Conservation (phyloP, 73 alveolate genomes). For the Urostyla sp. region DNA sequence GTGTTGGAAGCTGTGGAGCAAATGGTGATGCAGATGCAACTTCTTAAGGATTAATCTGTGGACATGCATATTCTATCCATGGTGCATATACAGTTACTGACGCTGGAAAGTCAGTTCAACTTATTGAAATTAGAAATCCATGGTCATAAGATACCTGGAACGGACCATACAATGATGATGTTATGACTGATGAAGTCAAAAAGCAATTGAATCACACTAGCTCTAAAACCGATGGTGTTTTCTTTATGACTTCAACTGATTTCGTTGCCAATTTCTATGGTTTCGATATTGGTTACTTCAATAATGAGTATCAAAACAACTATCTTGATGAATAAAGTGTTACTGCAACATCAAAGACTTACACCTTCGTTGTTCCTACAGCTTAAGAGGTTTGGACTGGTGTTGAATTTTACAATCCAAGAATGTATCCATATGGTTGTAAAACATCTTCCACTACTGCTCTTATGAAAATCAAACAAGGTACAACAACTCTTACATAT, state of each 20-base stretch:
- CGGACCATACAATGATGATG: background rate
- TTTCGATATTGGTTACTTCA: background rate
- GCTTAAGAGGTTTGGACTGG: background rate
- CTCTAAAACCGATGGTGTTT: background rate
- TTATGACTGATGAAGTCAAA: background rate
- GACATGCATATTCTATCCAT: slow-evolving; percentile 7
- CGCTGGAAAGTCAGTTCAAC: background rate
- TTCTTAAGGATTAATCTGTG: background rate
- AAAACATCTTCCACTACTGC: background rate
- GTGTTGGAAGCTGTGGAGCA: background rate
- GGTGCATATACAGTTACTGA: background rate
- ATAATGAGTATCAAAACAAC: background rate
- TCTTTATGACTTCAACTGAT: background rate
- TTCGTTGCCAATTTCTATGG: background rate
- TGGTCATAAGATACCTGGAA: background rate
- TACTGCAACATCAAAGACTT: background rate
- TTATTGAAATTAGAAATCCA: background rate
- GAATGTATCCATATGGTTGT: slow-evolving; percentile 31
- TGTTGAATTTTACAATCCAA: background rate
- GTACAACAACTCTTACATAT: too few species aligned
- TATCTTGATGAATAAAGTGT: background rate
- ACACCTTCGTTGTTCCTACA: background rate
- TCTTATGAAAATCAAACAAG: too few species aligned
- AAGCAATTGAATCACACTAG: background rate
- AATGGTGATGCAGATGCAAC: background rate